Evolutionary conservation across 192 early-diverging fungal genomes (phyloP), one percentile per base, ranked within the genome.

Genomic region (Phycomyces blakesleeanus): DNA sequence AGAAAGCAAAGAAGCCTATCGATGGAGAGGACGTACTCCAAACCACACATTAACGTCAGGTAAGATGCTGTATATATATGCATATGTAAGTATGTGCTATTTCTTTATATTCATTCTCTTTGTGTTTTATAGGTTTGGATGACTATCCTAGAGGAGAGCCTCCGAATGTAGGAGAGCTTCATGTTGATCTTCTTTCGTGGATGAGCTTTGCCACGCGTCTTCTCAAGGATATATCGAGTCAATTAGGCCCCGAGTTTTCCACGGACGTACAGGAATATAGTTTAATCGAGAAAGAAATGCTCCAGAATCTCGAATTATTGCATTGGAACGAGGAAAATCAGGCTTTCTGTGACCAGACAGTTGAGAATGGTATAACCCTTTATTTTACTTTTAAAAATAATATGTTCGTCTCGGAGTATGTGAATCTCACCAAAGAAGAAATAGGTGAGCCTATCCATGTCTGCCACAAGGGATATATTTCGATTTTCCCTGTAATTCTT

Each of bases 1-100:
- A 5, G 52, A 65, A 2, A 77, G 63, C 3, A 62, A 68, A n/a
- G 87, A 89, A 47, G 93, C 85, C 3, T 98, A 91, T 79, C 75
- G 93, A 14, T 98, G 96, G 96, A 78, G 91, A 47, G 96, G 96
- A 0, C 83, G 93, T 39, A 90, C 90, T 3, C 78, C 75, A 21
- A 80, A 82, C 37, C 95, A 98, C 74, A 91, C 90, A 0, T 75
- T 98, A 55, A 93, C 95, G 0, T 93, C 89, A 25, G 95, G 83
- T 83, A 72, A 7, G n/a, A n/a, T n/a, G n/a, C n/a, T n/a, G n/a
- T n/a, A n/a, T n/a, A n/a, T n/a, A n/a, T n/a, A n/a, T n/a, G 29
- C 29, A 5, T 34, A 5, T 5, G 29, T 34, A 7, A 7, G 29
- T 7, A 34, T 5, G 7, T 5, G 29, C 3, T 34, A 7, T 2